Evolutionary conservation across 257 asterid genomes (phyloP).

Genomic region (Nicotiana obtusifolia): DNA sequence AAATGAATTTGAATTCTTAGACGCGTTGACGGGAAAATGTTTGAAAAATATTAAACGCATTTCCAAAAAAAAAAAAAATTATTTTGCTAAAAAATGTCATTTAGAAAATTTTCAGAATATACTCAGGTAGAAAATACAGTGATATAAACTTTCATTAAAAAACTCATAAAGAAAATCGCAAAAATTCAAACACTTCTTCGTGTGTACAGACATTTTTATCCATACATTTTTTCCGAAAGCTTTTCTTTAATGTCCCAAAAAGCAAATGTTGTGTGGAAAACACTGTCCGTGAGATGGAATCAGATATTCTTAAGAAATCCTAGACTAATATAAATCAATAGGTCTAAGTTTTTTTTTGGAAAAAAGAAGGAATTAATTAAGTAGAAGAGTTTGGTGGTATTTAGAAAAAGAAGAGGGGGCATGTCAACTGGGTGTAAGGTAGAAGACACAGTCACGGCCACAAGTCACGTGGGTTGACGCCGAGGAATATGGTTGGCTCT

Average conservation of each 20-base stretch:
- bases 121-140: too few relatives aligned
- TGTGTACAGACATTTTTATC: too few relatives aligned
- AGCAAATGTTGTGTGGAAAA: background rate
- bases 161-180: too few relatives aligned
- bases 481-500: conserved; percentile 45
- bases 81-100: background rate
- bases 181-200: too few relatives aligned
- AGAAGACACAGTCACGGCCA: conserved; percentile 30
- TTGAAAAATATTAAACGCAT: background rate
- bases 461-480: conserved; percentile 71
- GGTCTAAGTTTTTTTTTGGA: background rate
- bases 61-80: too few relatives aligned
- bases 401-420: background rate
- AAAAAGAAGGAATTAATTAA: too few relatives aligned
- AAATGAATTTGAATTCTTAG: background rate
- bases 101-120: too few relatives aligned
- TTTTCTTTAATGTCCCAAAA: background rate
- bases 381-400: too few relatives aligned
- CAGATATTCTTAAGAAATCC: background rate
- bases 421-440: conserved; percentile 3
- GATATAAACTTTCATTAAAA: too few relatives aligned
- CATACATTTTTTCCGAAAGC: too few relatives aligned
- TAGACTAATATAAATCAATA: background rate
- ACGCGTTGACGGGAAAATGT: background rate
- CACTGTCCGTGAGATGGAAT: background rate